These are phyloP conservation scores for Aspergillus awamori DNA, from an alignment of 2,329 filamentous ascomycete species.

Conservation along the genomic window DNA sequence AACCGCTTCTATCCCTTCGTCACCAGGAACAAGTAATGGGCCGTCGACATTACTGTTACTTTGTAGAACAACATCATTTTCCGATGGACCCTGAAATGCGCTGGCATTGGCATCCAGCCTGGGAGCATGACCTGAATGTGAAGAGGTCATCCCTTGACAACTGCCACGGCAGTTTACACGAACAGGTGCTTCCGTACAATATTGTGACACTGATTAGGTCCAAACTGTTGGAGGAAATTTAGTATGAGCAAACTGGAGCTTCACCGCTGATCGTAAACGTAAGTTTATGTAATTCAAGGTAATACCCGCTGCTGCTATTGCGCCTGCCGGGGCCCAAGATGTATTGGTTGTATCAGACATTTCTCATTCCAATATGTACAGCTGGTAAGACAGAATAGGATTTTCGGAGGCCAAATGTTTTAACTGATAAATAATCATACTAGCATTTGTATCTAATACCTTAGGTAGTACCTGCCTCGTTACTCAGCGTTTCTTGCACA, in stretches of 20 bases:
- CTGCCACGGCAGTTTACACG: background rate
- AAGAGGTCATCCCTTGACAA: slow-evolving; percentile 25
- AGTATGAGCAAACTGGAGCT: background rate
- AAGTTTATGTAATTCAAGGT: background rate
- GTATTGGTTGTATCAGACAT: background rate
- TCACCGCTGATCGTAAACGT: background rate
- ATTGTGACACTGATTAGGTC: background rate
- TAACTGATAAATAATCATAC: too few relatives aligned
- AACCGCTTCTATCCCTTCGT: slow-evolving; percentile 18
- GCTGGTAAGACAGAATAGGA: too few relatives aligned
- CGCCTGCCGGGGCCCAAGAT: background rate
- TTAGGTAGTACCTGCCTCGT: too few relatives aligned
- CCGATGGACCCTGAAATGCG: slow-evolving; percentile 14
- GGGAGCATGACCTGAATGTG: slow-evolving; percentile 16
- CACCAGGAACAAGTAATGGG: background rate
- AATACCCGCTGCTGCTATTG: background rate
- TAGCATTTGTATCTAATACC: too few relatives aligned
- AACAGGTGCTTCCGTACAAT: background rate
- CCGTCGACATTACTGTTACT: background rate
- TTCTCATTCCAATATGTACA: background rate
- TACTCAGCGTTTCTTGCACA: too few relatives aligned
- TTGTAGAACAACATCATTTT: slow-evolving; percentile 9
- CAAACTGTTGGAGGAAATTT: background rate
- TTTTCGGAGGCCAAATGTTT: too few relatives aligned
- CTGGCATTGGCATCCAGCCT: slow-evolving; percentile 27